Conservation (phyloP, 228 moss, liverwort and hornwort species). For the Sphagnum magellanicum region DNA sequence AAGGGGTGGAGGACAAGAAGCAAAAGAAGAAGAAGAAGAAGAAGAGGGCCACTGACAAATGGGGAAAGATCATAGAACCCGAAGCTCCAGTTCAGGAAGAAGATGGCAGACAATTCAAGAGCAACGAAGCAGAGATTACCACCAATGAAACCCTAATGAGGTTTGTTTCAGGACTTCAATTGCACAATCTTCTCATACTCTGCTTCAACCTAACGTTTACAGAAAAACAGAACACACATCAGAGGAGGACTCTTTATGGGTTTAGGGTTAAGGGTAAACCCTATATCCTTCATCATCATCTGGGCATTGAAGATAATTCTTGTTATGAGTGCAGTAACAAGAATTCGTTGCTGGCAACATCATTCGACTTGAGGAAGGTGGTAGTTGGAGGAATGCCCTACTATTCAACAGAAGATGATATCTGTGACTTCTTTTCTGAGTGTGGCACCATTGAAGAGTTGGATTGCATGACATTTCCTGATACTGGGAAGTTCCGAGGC, state of each 20-base stretch:
- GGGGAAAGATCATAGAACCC: constrained; percentile 48
- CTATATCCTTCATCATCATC: too few species aligned
- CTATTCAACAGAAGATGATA: constrained; percentile 48
- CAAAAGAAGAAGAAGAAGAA: constrained; percentile 50
- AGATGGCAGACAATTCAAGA: background rate
- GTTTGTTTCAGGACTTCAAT: constrained; percentile 5
- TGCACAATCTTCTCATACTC: background rate
- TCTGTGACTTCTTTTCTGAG: constrained; percentile 57
- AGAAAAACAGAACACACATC: too few species aligned
- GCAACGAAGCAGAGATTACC: background rate
- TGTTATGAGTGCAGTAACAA: too few species aligned
- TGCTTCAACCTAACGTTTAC: background rate
- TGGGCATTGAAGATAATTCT: too few species aligned
- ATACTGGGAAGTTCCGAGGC: constrained; percentile 66
- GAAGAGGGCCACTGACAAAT: constrained; percentile 42
- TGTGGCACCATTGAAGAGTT: constrained; percentile 65
- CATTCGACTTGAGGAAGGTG: constrained; percentile 35
- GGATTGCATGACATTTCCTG: constrained; percentile 63
- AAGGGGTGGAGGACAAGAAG: constrained; percentile 37
- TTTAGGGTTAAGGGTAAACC: background rate
- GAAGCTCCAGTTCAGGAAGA: constrained; percentile 12
- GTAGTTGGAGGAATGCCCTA: constrained; percentile 75
- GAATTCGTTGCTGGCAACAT: too few species aligned
- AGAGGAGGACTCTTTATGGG: background rate
- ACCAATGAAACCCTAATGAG: constrained; percentile 1